Conservation (phyloP, 148 eudicot genomes). For the Tetragonia tetragonoides region DNA sequence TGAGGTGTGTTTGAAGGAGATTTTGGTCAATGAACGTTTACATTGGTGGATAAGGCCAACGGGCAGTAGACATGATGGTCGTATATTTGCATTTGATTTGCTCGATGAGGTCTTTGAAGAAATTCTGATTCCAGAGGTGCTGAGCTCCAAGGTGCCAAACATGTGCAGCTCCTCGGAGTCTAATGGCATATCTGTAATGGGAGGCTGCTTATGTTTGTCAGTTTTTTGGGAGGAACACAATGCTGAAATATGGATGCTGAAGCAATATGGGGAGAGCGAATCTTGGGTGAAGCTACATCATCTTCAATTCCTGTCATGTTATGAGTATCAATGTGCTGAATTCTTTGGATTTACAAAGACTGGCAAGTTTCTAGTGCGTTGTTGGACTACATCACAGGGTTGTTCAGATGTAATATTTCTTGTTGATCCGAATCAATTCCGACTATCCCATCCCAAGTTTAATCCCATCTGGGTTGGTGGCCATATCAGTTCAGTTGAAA, state of each 20-base stretch:
- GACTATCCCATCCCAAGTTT: background rate
- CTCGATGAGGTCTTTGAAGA: background rate
- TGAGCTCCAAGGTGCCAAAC: background rate
- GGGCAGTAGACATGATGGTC: background rate
- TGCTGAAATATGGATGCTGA: background rate
- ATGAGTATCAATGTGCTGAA: background rate
- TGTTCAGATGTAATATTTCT: background rate
- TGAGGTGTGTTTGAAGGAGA: background rate
- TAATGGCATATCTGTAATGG: background rate
- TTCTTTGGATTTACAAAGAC: conserved; percentile 1
- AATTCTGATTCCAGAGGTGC: background rate
- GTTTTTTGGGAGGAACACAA: background rate
- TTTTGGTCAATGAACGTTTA: background rate
- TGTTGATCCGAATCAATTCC: background rate
- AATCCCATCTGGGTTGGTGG: background rate
- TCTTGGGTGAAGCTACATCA: background rate
- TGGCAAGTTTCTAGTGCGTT: background rate
- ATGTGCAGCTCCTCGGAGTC: background rate
- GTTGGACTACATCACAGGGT: background rate
- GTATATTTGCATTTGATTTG: background rate
- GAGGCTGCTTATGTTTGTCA: background rate
- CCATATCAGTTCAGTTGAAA: background rate
- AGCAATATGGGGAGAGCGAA: background rate
- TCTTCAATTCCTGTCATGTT: background rate
- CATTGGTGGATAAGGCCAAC: conserved; percentile 6